Evolutionary conservation across 805 yeast species (phyloP), one percentile per base, ranked within the genome.

Genomic region (Lipomyces lipofer): DNA sequence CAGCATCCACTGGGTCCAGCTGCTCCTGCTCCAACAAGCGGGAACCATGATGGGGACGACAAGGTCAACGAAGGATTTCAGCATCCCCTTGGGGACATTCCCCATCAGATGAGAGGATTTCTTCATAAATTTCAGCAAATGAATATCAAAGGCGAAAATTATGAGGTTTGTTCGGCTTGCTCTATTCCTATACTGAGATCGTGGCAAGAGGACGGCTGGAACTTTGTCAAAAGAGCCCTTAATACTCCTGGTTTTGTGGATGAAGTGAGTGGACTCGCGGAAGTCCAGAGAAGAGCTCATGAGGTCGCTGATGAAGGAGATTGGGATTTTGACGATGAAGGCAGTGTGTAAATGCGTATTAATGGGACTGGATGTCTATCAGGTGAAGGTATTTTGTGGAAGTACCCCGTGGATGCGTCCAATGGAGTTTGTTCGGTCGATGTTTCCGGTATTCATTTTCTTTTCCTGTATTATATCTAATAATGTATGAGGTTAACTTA

Each of bases 71-170:
- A 61, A n/a, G 49, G 63, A 12, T 69, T 63, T 4, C 63, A 65
- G 12, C 73, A 79, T 1, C 69, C 78, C 0, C 70, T 92, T 22
- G 96, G 97, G 0, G 79, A 78, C 1, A 70, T 84, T 1, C 95
- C 97, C 0, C 99, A 92, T 69, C 99, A 95, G 68, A 74, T 94
- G 21, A 76, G 99, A 56, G 99, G 98, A 0, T 92, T 85, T 66
- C 70, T 95, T 30, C 81, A 79, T 62, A 77, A 76, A 46, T 88
- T 84, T 63, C 78, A 78, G 43, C 83, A 82, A 13, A 67, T 85
- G 54, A 85, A 83, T 62, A 73, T 91, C 21, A 74, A 76, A 55
- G 85, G 95, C 0, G 88, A 88, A 1, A 82, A 83, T 28, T 95
- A 86, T 71, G 73, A 77, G 35, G 75, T 80, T 63, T 94, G 99